Base-by-base conservation (phyloP, 768 basidiomycete genomes). In the Tylopilus intermedius region DNA sequence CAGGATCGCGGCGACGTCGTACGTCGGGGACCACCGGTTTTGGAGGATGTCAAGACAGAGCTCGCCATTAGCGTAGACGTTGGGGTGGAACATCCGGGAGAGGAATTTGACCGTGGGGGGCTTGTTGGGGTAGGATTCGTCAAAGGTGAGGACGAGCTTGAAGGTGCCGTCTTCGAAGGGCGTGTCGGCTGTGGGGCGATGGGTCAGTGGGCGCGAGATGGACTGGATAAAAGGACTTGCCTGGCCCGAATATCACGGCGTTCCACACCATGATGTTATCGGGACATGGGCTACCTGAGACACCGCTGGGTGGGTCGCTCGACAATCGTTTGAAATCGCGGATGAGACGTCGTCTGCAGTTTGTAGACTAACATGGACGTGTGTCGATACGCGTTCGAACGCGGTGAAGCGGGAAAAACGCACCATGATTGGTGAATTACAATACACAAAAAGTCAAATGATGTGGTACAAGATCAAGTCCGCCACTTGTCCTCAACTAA, bases 221-320 rank as follows among this genome's bases (percentile, higher is more conserved):
- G 26, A 15, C 22, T 29, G 7, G 21, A 27, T 4, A 7, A n/a
- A 33, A 15, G 22, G 29, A 72, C 86, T 64, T 54, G 94, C 95
- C 88, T 71, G 96, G 96, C 3, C 96, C 96, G 66, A 99, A 98
- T 57, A 99, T 99, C 52, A 99, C 96, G 2, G 96, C 96, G 64
- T 99, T 99, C 96, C 96, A 99, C 14, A 97, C 79, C 93, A 98
- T 96, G 71, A 99, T 96, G 69, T 98, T 98, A 68, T 98, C 96
- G 2, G 92, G 86, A 66, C 92, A 94, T 66, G 96, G 95, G 63
- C 92, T 94, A 13, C 95, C 96, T 4, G 92, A 94, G 60, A 99
- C 93, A 6, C 96, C 96, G 49, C 89, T 86, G 0, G 96, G 96
- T 4, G 95, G 94, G 66, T 98, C 96, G 22, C 85, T 86, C 43